Evolutionary conservation across 352 stramenopile species (phyloP), one percentile per base, ranked within the genome.

Genomic region (Phytophthora citricola): DNA sequence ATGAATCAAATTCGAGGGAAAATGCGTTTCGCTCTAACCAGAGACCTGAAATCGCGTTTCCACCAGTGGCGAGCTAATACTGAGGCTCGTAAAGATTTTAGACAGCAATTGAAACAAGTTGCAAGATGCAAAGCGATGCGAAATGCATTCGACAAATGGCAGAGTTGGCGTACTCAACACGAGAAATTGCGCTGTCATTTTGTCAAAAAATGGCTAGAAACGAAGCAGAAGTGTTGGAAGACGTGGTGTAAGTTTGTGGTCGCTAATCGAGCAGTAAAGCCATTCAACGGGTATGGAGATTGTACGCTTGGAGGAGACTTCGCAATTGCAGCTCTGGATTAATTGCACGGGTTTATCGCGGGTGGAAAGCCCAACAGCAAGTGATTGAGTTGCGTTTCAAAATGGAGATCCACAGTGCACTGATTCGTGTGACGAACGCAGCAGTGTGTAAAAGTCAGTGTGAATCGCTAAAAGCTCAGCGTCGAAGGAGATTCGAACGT

Each of bases 141-240:
- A 26, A 22, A 31, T 58, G 20, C 31, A 24, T 66, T 71, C 10
- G 34, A 62, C 2, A 24, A 62, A 36, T 71, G 63, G 63, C 32
- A 66, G 5, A 10, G 20, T n/a, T 71, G 56, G 63, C 36, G 22
- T 22, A 10, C n/a, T 11, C 15, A 71, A 9, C 49, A 71, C 5
- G 26, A 51, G 24, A 71, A 66, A 17, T 2, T 70, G 20, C 63
- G 39, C 7, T 56, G 54, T 22, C 62, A 70, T 50, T 34, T 70
- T 2, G 32, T 22, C 14, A 31, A 59, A 27, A 47, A n/a, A 34
- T 55, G 52, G 45, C 12, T 58, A 9, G 15, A 69, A 14, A 53
- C 36, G 10, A 27, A 64, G 11, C 46, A 44, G 5, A n/a, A 59
- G 4, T 46, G n/a, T 26, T 70, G 63, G 46, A 41, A 29, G 12